Evolutionary conservation across 2,329 filamentous ascomycete genomes (phyloP).

Genomic region (Microsporum ferrugineum): DNA sequence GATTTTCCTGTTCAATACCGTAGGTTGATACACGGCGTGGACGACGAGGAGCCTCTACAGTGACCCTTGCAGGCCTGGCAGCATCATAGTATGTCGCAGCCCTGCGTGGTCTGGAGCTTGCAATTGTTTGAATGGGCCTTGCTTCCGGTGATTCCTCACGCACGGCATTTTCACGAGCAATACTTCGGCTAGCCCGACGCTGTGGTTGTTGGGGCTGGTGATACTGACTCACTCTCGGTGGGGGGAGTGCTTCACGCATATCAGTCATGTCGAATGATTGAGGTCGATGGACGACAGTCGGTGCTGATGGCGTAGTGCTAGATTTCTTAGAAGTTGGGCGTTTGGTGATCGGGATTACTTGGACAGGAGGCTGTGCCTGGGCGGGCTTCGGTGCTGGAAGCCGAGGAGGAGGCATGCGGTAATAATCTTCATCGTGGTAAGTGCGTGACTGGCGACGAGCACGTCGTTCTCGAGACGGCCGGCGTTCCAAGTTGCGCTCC

Average conservation of each 20-base stretch:
- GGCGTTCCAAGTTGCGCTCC: not conserved
- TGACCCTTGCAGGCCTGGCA: conserved; percentile 22
- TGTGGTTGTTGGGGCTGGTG: not conserved
- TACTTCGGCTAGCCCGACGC: conserved; percentile 19
- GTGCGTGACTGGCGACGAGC: conserved; percentile 22
- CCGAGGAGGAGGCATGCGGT: conserved; percentile 34
- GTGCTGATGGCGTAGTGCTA: conserved; percentile 21
- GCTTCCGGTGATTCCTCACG: conserved; percentile 21
- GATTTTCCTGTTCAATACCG: conserved; percentile 17
- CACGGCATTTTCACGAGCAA: conserved; percentile 15
- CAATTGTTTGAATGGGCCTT: conserved; percentile 20
- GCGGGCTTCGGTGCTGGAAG: conserved; percentile 17
- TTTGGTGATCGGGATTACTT: conserved; percentile 26
- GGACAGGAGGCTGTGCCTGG: conserved; percentile 19
- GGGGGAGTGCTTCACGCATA: conserved; percentile 23
- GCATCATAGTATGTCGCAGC: conserved; percentile 26
- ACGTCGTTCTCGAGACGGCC: conserved; percentile 20
- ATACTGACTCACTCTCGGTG: conserved; percentile 4
- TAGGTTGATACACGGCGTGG: conserved; percentile 25
- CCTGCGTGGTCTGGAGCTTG: conserved; percentile 17
- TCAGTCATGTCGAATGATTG: conserved; percentile 27
- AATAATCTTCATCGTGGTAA: conserved; percentile 31
- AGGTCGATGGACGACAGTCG: conserved; percentile 23
- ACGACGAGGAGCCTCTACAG: conserved; percentile 26
- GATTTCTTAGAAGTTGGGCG: conserved; percentile 21